phyloP scores from a whole-genome alignment of 371 early-diverging fungal genomes.

The Catenaria anguillulae region DNA sequence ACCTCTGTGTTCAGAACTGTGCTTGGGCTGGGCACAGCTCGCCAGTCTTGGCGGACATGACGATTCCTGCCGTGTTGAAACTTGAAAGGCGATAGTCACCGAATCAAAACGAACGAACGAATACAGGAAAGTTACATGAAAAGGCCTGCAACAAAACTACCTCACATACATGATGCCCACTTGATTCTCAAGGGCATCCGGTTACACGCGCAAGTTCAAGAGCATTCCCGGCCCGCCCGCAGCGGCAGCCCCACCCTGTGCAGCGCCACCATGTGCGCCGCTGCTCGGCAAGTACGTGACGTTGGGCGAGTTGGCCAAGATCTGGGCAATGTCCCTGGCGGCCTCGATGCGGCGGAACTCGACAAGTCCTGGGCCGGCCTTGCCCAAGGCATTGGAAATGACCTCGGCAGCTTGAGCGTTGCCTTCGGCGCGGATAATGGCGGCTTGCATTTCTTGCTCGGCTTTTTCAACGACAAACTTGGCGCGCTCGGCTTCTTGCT shows the following conservation, averaged over 20 bases:
- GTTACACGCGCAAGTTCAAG: background rate
- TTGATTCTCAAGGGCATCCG: too few species aligned
- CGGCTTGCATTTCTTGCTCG: conserved; percentile 93
- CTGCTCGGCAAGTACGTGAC: conserved; percentile 77
- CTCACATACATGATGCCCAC: too few species aligned
- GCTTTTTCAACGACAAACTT: conserved; percentile 86
- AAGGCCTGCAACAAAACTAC: too few species aligned
- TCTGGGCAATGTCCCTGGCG: conserved; percentile 87
- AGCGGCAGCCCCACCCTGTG: background rate
- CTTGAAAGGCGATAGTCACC: too few species aligned
- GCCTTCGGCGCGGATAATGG: conserved; percentile 97
- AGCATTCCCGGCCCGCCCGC: background rate
- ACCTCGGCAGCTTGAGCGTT: conserved; percentile 77
- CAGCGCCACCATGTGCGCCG: background rate
- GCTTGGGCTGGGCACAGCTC: too few species aligned
- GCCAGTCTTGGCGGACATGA: too few species aligned
- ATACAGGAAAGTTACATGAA: too few species aligned
- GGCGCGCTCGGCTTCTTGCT: conserved; percentile 90
- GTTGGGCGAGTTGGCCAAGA: conserved; percentile 63
- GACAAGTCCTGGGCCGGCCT: conserved; percentile 83
- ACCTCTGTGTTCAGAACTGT: too few species aligned
- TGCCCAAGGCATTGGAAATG: conserved; percentile 69
- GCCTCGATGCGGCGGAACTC: conserved; percentile 96
- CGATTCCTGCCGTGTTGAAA: too few species aligned
- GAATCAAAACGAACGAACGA: too few species aligned